Percentiles rank a stretch among this genome's conserved stretches.
These are phyloP conservation scores for Daldinia vernicosa DNA, from an alignment of 495 filamentous ascomycete genomes.

Conservation along the genomic window DNA sequence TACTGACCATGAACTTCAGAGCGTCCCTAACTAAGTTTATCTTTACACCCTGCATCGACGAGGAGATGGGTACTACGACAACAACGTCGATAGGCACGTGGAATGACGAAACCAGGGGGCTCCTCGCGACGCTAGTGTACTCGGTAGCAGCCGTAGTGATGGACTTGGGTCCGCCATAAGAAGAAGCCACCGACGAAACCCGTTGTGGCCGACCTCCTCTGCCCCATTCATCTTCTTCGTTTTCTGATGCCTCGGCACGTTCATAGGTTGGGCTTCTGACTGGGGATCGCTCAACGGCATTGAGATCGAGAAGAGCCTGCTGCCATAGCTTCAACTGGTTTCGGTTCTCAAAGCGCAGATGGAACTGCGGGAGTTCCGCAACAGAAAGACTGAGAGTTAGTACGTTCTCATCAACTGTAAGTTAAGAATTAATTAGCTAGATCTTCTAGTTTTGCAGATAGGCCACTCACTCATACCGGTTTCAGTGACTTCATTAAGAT, in stretches of 20 bases:
- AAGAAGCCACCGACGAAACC: slow-evolving; percentile 83
- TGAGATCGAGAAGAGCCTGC: slow-evolving; percentile 83
- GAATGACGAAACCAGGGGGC: slow-evolving; percentile 66
- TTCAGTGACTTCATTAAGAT: slow-evolving; percentile 88
- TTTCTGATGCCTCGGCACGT: slow-evolving; percentile 73
- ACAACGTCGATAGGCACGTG: slow-evolving; percentile 97
- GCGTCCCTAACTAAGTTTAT: slow-evolving; percentile 95
- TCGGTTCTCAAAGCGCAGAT: slow-evolving; percentile 87
- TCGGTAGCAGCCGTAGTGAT: slow-evolving; percentile 81
- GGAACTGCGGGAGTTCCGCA: slow-evolving; percentile 94
- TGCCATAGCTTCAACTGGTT: slow-evolving; percentile 92
- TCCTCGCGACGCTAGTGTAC: slow-evolving; percentile 72
- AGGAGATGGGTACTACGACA: slow-evolving; percentile 95
- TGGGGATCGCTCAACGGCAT: slow-evolving; percentile 69
- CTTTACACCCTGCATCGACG: slow-evolving; percentile 98
- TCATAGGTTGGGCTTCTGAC: slow-evolving; percentile 72
- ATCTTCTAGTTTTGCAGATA: slow-evolving; percentile 32
- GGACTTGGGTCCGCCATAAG: slow-evolving; percentile 84
- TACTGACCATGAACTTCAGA: slow-evolving; percentile 89
- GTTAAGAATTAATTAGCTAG: slow-evolving; percentile 43
- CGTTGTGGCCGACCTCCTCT: slow-evolving; percentile 75
- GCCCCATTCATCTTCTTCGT: slow-evolving; percentile 91
- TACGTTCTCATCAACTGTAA: slow-evolving; percentile 74
- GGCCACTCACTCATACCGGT: slow-evolving; percentile 53
- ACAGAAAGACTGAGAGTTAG: slow-evolving; percentile 93